A percentile compares a stretch with the other conserved stretches of the same genome.
These are phyloP conservation scores for Podospora appendiculata DNA, from an alignment of 495 filamentous ascomycete species.

Conservation along the genomic window DNA sequence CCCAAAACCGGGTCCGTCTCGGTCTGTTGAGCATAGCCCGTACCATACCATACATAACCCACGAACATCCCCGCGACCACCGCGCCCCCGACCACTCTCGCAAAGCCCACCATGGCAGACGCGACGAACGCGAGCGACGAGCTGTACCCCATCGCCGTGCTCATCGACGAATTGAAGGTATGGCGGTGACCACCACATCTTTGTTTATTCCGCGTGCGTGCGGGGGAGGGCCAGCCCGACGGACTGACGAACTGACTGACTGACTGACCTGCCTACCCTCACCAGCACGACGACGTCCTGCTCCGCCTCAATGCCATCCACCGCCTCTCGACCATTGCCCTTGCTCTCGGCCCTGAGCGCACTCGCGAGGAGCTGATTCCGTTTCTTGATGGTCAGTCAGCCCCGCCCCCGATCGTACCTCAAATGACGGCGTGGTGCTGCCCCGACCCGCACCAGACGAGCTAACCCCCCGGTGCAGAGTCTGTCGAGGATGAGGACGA, in stretches of 20 bases:
- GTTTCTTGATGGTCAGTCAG: slow-evolving; percentile 80
- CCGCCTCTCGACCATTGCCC: slow-evolving; percentile 92
- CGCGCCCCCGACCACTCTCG: slow-evolving; percentile 7
- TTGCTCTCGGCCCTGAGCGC: slow-evolving; percentile 88
- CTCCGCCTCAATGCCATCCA: slow-evolving; percentile 97
- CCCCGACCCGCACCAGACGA: no score
- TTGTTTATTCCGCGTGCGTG: background rate
- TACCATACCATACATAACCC: slow-evolving; percentile 3
- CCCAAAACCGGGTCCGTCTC: slow-evolving; percentile 9
- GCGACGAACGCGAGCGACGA: slow-evolving; percentile 68
- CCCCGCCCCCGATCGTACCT: slow-evolving; percentile 1
- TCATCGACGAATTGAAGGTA: slow-evolving; percentile 99
- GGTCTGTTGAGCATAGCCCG: slow-evolving; percentile 1
- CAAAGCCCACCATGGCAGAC: slow-evolving; percentile 44
- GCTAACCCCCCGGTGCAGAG: slow-evolving; percentile 48
- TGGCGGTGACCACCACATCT: slow-evolving; percentile 17
- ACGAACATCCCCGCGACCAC: slow-evolving; percentile 4
- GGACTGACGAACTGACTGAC: slow-evolving; percentile 16
- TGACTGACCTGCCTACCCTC: slow-evolving; percentile 14
- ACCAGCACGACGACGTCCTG: slow-evolving; percentile 93
- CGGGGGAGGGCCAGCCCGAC: background rate
- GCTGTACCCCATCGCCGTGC: slow-evolving; percentile 97
- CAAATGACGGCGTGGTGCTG: no score
- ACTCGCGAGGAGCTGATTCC: slow-evolving; percentile 97
- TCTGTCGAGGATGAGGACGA: slow-evolving; percentile 99